A percentile compares a stretch with the other conserved stretches of the same genome.
phyloP scores from a whole-genome alignment of 2,329 filamentous ascomycete species.

The Scorias spongiosa region DNA sequence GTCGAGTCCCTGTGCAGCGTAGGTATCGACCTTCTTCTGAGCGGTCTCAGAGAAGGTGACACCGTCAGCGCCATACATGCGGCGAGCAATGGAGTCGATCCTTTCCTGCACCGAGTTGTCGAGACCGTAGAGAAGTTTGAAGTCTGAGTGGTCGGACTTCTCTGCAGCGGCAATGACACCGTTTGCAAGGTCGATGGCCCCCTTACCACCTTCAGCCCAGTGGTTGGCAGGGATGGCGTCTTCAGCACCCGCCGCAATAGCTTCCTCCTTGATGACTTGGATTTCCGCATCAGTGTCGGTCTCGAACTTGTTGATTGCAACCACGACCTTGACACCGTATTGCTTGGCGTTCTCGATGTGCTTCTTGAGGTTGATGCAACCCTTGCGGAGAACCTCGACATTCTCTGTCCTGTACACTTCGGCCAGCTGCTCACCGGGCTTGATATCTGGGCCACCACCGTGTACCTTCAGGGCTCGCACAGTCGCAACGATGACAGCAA shows the following conservation, averaged over 20 bases:
- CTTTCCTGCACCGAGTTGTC: conserved; percentile 64
- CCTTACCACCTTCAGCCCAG: conserved; percentile 89
- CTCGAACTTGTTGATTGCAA: conserved; percentile 92
- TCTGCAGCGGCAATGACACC: conserved; percentile 70
- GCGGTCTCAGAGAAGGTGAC: conserved; percentile 91
- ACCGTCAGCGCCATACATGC: conserved; percentile 83
- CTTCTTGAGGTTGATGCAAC: conserved; percentile 89
- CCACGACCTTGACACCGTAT: conserved; percentile 86
- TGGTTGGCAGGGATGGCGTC: conserved; percentile 90
- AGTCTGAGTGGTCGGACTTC: conserved; percentile 60
- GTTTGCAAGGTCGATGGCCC: conserved; percentile 76
- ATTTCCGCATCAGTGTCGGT: conserved; percentile 91
- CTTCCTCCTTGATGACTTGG: conserved; percentile 74
- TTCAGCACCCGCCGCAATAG: conserved; percentile 79
- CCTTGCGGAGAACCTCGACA: conserved; percentile 72
- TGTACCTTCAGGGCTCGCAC: conserved; percentile 94
- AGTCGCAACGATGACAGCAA: conserved; percentile 88
- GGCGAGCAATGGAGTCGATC: conserved; percentile 76
- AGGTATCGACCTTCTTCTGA: conserved; percentile 91
- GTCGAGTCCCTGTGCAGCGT: conserved; percentile 79
- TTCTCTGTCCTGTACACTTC: conserved; percentile 90
- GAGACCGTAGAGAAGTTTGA: conserved; percentile 72
- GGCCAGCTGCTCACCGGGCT: conserved; percentile 68
- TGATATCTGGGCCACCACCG: conserved; percentile 86
- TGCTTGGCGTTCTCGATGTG: conserved; percentile 81